Base-by-base conservation (phyloP, 1,284 basidiomycete species). In the Somion occarium region DNA sequence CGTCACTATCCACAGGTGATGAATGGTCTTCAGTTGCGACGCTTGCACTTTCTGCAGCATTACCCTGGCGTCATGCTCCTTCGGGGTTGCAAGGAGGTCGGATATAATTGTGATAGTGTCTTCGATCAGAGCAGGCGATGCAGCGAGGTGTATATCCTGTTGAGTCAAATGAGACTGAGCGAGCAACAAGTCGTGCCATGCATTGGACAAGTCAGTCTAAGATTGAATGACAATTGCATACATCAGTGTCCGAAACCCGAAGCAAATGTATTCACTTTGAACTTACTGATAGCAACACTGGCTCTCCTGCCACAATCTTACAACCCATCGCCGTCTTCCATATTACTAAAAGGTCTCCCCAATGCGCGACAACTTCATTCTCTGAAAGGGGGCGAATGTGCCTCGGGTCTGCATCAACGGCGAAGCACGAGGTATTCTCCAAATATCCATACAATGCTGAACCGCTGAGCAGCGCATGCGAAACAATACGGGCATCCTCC, bases 1-100 rank as follows among this genome's bases (percentile, higher is more conserved):
- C 61, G 76, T 67, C n/a, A 73, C 68, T 18, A 52, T 64, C 81
- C 80, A 84, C 26, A 83, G 63, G 46, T 71, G 71, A 11, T 38
- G 20, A 13, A 34, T 19, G 27, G n/a, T 20, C 13, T 13, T 22
- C 5, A 48, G 37, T 7, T 30, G 46, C 5, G 15, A 5, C 12
- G 18, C 9, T 26, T 38, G 34, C 13, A 34, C 30, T 34, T 34
- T 13, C 15, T 7, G 5, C 20, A 39, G 3, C 20, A 20, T 38
- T 22, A 26, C 24, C 22, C 24, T 18, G 9, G 3, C 9, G 30
- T 38, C 3, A 12, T 7, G 39, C 39, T 42, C 20, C 18, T 42
- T 42, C 20, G 20, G 39, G 5, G n/a, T 9, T 42, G 7, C 39
- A 37, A 48, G 34, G 13, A 48, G 37, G 7, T 30, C 3, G n/a